These are phyloP conservation scores for Pichia nanzhaoensis DNA, from an alignment of 805 yeast genomes.

Conservation along the genomic window DNA sequence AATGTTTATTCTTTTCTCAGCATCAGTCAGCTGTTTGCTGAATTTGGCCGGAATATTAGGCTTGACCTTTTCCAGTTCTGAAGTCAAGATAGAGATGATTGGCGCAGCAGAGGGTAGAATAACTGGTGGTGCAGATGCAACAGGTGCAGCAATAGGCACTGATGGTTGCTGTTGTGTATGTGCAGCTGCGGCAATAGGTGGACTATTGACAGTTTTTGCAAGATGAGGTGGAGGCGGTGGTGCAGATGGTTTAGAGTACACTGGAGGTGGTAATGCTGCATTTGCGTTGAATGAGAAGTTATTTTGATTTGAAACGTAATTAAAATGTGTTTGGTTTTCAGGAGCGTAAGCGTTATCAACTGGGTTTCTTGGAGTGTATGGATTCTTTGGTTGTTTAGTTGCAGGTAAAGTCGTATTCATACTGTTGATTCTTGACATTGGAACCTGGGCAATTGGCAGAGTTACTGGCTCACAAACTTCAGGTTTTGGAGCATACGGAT, in stretches of 20 bases:
- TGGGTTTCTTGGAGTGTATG: slow-evolving; percentile 8
- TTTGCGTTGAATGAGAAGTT: slow-evolving; percentile 3
- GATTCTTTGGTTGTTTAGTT: neutral
- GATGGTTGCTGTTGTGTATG: slow-evolving; percentile 14
- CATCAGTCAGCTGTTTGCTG: slow-evolving; percentile 66
- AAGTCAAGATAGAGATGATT: slow-evolving; percentile 50
- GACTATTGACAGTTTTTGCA: too few relatives aligned
- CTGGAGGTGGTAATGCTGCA: slow-evolving; percentile 17
- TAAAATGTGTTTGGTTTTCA: slow-evolving; percentile 4
- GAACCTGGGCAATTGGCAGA: slow-evolving; percentile 15
- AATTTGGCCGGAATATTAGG: slow-evolving; percentile 73
- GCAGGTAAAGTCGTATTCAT: neutral
- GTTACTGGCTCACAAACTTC: slow-evolving; percentile 17
- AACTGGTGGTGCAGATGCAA: slow-evolving; percentile 3
- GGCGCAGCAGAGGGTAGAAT: slow-evolving; percentile 61
- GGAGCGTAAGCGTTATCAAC: slow-evolving; percentile 14
- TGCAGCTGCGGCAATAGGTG: slow-evolving; percentile 13
- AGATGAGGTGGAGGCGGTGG: slow-evolving; percentile 18
- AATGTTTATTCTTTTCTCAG: slow-evolving; percentile 73
- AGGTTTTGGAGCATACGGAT: slow-evolving; percentile 34
- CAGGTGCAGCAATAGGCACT: neutral
- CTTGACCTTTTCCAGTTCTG: slow-evolving; percentile 52
- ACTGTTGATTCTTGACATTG: slow-evolving; percentile 10
- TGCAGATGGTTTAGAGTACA: neutral
- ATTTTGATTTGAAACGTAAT: neutral